Conservation (phyloP, 2,329 filamentous ascomycete species). For the Penicillium sp. region DNA sequence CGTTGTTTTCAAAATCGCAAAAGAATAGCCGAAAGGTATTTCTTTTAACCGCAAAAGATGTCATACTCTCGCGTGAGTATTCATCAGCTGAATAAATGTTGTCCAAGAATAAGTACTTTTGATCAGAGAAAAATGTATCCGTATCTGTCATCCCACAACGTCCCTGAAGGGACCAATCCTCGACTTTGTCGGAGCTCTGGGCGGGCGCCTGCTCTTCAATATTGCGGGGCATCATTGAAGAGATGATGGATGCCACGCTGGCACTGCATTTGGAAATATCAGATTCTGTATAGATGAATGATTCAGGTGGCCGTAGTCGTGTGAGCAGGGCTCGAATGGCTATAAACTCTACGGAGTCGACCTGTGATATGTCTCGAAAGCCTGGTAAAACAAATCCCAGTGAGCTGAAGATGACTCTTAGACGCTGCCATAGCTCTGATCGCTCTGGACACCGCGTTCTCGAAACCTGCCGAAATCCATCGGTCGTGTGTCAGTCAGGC, state of each 20-base stretch:
- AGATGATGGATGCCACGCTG: too few relatives aligned
- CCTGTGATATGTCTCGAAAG: neutral
- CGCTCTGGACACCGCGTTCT: conserved; percentile 1
- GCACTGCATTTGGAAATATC: neutral
- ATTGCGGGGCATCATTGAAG: too few relatives aligned
- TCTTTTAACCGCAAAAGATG: conserved; percentile 8
- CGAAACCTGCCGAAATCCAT: neutral
- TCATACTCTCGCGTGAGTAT: neutral
- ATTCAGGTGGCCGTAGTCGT: conserved; percentile 9
- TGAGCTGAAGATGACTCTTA: neutral
- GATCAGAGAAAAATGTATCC: conserved; percentile 9
- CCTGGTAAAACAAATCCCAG: conserved; percentile 10
- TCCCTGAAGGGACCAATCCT: conserved; percentile 3
- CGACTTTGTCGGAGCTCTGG: too few relatives aligned
- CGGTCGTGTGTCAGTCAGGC: conserved; percentile 6
- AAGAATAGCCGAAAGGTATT: conserved; percentile 9
- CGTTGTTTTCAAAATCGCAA: neutral
- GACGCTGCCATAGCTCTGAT: conserved; percentile 9
- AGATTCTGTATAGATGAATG: conserved; percentile 10
- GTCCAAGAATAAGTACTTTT: conserved; percentile 15
- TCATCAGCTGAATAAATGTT: conserved; percentile 9
- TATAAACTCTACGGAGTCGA: neutral
- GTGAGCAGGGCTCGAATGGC: conserved; percentile 10
- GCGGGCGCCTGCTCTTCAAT: too few relatives aligned
- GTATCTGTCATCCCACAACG: conserved; percentile 15